A percentile compares a stretch with the other conserved stretches of the same genome.
These are phyloP conservation scores for Alternaria brassicicola DNA, from an alignment of 2,329 filamentous ascomycete species.

Conservation along the genomic window DNA sequence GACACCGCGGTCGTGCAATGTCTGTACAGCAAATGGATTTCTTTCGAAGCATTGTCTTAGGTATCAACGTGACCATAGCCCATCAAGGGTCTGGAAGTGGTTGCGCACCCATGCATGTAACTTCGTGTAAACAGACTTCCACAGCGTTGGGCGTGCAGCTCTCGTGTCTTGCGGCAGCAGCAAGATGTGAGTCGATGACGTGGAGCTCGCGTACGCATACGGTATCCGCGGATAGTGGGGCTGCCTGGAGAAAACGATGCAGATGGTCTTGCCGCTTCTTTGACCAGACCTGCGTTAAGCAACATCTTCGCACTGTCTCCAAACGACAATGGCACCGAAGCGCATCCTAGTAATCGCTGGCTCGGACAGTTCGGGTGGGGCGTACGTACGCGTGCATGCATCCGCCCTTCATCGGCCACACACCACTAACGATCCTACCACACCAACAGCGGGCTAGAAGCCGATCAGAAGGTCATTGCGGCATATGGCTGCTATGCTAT, in stretches of 20 bases:
- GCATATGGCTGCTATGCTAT: constrained; percentile 94
- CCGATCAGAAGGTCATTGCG: constrained; percentile 92
- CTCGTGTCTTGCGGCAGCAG: not conserved
- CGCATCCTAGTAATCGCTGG: constrained; percentile 83
- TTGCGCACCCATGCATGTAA: not conserved
- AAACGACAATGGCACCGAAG: constrained; percentile 39
- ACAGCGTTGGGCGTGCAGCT: not conserved
- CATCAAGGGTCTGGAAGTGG: not conserved
- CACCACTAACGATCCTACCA: constrained; percentile 22
- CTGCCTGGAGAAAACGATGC: constrained; percentile 12
- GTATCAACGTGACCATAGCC: not conserved
- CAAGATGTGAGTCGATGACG: constrained; percentile 24
- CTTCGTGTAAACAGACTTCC: not conserved
- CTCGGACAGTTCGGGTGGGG: constrained; percentile 89
- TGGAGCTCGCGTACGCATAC: constrained; percentile 35
- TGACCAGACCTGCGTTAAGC: constrained; percentile 1
- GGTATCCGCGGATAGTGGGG: constrained; percentile 35
- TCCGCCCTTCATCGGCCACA: constrained; percentile 19
- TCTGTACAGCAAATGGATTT: not conserved
- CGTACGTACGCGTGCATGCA: constrained; percentile 66
- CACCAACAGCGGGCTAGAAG: constrained; percentile 78
- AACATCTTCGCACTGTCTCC: not conserved
- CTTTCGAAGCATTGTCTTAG: not conserved
- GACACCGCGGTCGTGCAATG: not conserved
- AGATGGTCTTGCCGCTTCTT: not conserved